Evolutionary conservation across 1,139 yeast species (phyloP), one percentile per base, ranked within the genome.

Genomic region (Yamadazyma atlantica): DNA sequence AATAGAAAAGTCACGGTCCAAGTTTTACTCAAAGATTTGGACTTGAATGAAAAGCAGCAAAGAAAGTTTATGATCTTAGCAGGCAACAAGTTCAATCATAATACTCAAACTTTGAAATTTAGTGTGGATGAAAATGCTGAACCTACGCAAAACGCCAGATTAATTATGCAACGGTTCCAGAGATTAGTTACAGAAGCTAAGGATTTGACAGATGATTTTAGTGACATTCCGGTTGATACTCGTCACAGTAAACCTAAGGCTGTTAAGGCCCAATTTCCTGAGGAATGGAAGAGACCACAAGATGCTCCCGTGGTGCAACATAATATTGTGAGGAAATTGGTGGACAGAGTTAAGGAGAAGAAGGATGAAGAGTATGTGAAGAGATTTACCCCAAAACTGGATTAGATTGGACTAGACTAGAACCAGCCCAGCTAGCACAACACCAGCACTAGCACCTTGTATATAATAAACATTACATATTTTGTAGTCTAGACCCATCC

Each of bases 141-240:
- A 50, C 83, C 95, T 33, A 78, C 95, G 1, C 97, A 92, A 62
- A 92, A 92, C 62, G 87, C 90, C 37, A 76, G 85, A 46, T 82
- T 75, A 60, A 64, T 87, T 45, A 81, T 82, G 26, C 84, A 80
- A 39, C 73, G 82, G 23, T 69, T 89, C 48, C 73, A 75, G 45
- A 73, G 70, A 41, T 68, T 92, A 40, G 52, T 90, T 26, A 57
- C 57, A 14, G 90, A 81, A 50, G 69, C 95, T n/a, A 82, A 80
- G 54, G 84, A 80, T 43, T 55, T 72, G 36, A 60, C 73, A 4
- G 70, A 73, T 33, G 92, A 85, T 45, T 85, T 87, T 51, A 69
- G 73, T 32, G 95, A 87, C 53, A 68, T 92, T 29, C 97, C 97
- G 23, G 62, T 92, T 35, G 96, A 89, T 58, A 78, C 74, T 21